These are phyloP conservation scores for Pleurotus citrinopileatus DNA, from an alignment of 768 basidiomycete genomes.

Conservation along the genomic window DNA sequence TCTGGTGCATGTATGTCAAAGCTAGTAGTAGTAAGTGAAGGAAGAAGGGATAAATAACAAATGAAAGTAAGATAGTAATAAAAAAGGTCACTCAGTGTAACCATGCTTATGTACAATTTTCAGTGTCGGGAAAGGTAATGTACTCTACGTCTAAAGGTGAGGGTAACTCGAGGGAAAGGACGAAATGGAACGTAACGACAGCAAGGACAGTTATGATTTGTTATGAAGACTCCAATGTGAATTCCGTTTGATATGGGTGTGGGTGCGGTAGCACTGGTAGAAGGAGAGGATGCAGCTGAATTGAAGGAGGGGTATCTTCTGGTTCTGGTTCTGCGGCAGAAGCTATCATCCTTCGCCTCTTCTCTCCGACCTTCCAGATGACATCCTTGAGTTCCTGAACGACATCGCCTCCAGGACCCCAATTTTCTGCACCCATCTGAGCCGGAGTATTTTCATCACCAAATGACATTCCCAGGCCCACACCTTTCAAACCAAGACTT, in stretches of 20 bases:
- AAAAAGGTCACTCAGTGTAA: slow-evolving; percentile 1
- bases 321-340: slow-evolving; percentile 17
- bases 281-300: not conserved
- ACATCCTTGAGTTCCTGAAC: slow-evolving; percentile 85
- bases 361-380: slow-evolving; percentile 82
- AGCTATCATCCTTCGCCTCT: slow-evolving; percentile 48
- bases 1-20: not conserved
- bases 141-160: slow-evolving; percentile 5
- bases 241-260: not conserved
- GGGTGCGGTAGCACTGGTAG: not conserved
- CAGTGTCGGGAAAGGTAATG: not conserved
- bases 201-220: not conserved
- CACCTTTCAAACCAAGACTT: slow-evolving; percentile 22
- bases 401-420: slow-evolving; percentile 78
- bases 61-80: slow-evolving; percentile 10
- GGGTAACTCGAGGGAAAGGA: not conserved
- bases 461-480: slow-evolving; percentile 21
- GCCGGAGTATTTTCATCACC: slow-evolving; percentile 15
- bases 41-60: not conserved
- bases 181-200: not conserved
- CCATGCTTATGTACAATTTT: slow-evolving; percentile 5
- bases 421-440: slow-evolving; percentile 35
- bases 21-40: not conserved
- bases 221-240: slow-evolving; percentile 4
- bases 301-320: slow-evolving; percentile 2